These are phyloP conservation scores for Candida methanosorbosa DNA, from an alignment of 805 yeast genomes.

Conservation along the genomic window DNA sequence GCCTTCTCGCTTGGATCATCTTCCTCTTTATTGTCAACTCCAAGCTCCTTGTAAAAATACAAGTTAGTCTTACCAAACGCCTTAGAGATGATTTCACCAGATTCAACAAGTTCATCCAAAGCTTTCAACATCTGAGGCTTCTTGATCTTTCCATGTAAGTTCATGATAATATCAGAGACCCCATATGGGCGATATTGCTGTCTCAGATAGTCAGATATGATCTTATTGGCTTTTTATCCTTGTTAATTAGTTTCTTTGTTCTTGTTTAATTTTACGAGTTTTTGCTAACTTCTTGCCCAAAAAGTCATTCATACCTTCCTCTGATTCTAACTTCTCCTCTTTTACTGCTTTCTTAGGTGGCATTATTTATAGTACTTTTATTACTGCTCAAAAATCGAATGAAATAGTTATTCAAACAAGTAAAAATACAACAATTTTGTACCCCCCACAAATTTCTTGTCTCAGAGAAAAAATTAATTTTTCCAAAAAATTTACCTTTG, in stretches of 20 bases:
- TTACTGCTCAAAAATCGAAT: too few species aligned
- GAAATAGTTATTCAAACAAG: too few species aligned
- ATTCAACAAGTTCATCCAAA: slow-evolving; percentile 26
- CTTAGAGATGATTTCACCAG: slow-evolving; percentile 28
- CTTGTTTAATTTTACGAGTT: slow-evolving; percentile 1
- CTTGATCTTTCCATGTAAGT: slow-evolving; percentile 31
- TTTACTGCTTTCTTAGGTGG: not conserved
- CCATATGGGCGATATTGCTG: slow-evolving; percentile 41
- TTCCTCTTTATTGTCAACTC: not conserved
- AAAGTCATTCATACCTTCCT: not conserved
- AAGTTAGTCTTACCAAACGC: slow-evolving; percentile 35
- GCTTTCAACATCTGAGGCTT: slow-evolving; percentile 27
- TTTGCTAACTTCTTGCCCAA: slow-evolving; percentile 1
- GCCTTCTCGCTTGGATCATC: too few species aligned
- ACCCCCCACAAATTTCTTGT: too few species aligned
- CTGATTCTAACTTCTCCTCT: not conserved
- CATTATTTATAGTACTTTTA: too few species aligned
- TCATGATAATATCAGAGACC: slow-evolving; percentile 34
- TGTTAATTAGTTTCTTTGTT: not conserved
- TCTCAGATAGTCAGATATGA: slow-evolving; percentile 29
- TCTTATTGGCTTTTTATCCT: slow-evolving; percentile 25
- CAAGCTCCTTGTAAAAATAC: slow-evolving; percentile 31
- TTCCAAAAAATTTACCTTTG: too few species aligned
- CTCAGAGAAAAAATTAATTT: too few species aligned
- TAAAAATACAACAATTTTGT: too few species aligned